phyloP scores from a whole-genome alignment of 2,329 filamentous ascomycete genomes.

The Fusarium albidum region DNA sequence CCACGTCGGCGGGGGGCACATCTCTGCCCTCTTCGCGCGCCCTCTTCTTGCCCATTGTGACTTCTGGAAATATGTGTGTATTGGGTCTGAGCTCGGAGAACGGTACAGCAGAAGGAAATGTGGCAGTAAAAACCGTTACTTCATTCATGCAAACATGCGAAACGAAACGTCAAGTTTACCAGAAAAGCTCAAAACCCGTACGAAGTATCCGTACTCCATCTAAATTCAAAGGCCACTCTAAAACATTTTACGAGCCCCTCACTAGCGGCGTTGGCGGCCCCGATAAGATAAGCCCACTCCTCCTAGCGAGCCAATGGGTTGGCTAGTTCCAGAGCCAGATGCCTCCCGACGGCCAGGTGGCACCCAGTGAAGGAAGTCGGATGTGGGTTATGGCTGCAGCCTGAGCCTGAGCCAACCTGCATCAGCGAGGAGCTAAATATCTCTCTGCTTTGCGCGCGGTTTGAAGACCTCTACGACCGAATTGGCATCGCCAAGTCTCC shows the following conservation, averaged over 20 bases:
- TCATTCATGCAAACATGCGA: background rate
- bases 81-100: background rate
- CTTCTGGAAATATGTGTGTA: background rate
- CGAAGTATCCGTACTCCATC: too few relatives aligned
- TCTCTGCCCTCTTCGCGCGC: slow-evolving; percentile 57
- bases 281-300: slow-evolving; percentile 37
- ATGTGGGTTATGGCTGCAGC: slow-evolving; percentile 27
- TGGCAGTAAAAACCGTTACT: background rate
- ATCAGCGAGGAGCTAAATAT: slow-evolving; percentile 35
- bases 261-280: slow-evolving; percentile 46
- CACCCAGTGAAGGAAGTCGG: slow-evolving; percentile 17
- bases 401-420: slow-evolving; percentile 40
- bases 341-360: slow-evolving; percentile 8
- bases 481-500: background rate
- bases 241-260: slow-evolving; percentile 53
- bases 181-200: slow-evolving; percentile 21
- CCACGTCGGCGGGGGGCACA: slow-evolving; percentile 48
- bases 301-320: slow-evolving; percentile 32
- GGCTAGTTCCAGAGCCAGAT: slow-evolving; percentile 13
- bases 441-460: slow-evolving; percentile 8
- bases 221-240: slow-evolving; percentile 29
- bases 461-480: slow-evolving; percentile 3
- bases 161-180: slow-evolving; percentile 8
- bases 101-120: background rate
- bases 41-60: slow-evolving; percentile 60